Evolutionary conservation across 352 stramenopile species (phyloP), one percentile per base, ranked within the genome.

Genomic region (Phytophthora quininea): DNA sequence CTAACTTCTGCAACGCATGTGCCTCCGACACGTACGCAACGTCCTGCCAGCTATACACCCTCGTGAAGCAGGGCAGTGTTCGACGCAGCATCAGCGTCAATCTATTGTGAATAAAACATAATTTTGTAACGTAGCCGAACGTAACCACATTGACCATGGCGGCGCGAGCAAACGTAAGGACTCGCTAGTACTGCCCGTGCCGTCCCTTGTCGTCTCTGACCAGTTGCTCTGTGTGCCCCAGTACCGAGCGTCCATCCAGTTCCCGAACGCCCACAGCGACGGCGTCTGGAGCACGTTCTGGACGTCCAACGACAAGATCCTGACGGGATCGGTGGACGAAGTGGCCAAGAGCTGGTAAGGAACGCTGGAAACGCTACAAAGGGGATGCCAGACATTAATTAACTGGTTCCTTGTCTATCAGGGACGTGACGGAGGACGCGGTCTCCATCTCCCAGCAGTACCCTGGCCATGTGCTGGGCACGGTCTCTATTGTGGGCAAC

Each of bases 251-350:
- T 96, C 86, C 51, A 79, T 92, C 47, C 84, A 92, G 76, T 90
- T 92, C 68, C 66, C 80, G 30, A 93, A 90, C 52, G 90, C 90
- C 6, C 90, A 97, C 74, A 92, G 84, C 64, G 88, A 96, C 59
- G 88, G 88, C 62, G 92, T 97, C 50, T 97, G 89, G 86, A 94
- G 81, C 75, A 92, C 88, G 38, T 93, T 90, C 72, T 97, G 90
- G 90, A 96, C 90, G 48, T 78, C 77, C 50, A 86, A 91, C 64
- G 86, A 95, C 73, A 90, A 94, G 73, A 92, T 97, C 74, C 73
- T 97, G 47, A 93, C 87, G 8, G 90, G 88, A 47, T 96, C 88
- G 1, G 85, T 96, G 52, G 90, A 97, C 59, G 90, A 96, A 73
- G 86, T 93, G 15, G 89, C 88, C 58, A 95, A 94, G 74, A 82